Evolutionary conservation across 306 rosid species (phyloP), one percentile per base, ranked within the genome.

Genomic region (Acacia confusa): DNA sequence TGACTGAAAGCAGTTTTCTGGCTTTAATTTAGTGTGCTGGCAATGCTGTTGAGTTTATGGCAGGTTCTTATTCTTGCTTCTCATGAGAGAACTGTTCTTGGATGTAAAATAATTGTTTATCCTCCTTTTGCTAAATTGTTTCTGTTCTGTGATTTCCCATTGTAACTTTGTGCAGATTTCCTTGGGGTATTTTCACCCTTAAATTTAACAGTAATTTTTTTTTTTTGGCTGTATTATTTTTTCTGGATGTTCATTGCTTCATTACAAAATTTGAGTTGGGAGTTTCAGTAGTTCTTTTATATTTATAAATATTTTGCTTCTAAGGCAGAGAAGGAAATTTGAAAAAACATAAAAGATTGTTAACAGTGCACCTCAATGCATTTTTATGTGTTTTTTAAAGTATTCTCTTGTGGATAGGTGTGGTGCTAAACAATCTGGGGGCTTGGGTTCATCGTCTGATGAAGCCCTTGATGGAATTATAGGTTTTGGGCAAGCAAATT

Each of bases 401-500:
- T 65, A 22, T 69, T 71, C 17, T 78, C 81, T 72, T 75, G 77
- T 64, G 75, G 85, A 79, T 78, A 96, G 99, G 84, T 92, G 97
- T 75, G 94, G 98, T 13, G 76, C 84, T 66, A 88, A 85, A 83
- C 97, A 91, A 85, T 77, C 92, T 14, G 98, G 97, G 79, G 84
- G 79, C 55, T 80, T 88, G 47, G 82, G 91, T 81, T 10, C 88
- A 78, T 53, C 90, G 63, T 28, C 82, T 20, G 88, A 81, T 0
- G 89, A 79, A 77, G 92, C 94, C 38, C 91, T 93, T 53, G 94
- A 89, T 76, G 98, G 99, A 76, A 88, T 96, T 80, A 81, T 96
- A 52, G 99, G 98, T 85, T 96, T 96, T 78, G 99, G 99, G 75
- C 98, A 96, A 87, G 78, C 98, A 70, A 92, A 94, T 88, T 81